A percentile compares a stretch with the other conserved stretches of the same genome.
Conservation (phyloP, 768 basidiomycete species). For the Mycena leptocephala region DNA sequence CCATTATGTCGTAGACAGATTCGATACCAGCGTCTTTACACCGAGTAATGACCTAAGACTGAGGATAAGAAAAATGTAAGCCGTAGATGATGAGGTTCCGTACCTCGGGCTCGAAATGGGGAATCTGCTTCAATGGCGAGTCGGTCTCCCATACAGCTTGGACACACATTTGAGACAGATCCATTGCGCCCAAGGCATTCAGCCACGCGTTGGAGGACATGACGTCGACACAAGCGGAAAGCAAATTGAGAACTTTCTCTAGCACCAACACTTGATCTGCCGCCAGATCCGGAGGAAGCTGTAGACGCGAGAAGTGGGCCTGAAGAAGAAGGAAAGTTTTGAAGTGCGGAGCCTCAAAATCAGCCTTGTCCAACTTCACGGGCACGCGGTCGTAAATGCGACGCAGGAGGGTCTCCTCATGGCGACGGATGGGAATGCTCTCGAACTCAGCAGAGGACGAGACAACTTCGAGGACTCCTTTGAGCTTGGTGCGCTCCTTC, state of each 20-base stretch:
- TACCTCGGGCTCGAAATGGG: conserved; percentile 95
- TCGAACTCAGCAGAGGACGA: conserved; percentile 99
- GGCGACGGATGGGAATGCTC: conserved; percentile 92
- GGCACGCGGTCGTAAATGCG: conserved; percentile 97
- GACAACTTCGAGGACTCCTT: conserved; percentile 96
- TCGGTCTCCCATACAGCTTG: conserved; percentile 99
- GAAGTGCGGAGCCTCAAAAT: conserved; percentile 97
- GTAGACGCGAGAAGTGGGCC: conserved; percentile 95
- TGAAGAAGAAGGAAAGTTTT: conserved; percentile 98
- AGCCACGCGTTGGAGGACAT: conserved; percentile 98
- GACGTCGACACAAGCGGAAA: conserved; percentile 97
- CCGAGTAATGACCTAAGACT: conserved; percentile 79
- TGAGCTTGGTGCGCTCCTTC: conserved; percentile 97
- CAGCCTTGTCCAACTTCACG: conserved; percentile 87
- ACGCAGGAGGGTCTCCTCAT: conserved; percentile 88
- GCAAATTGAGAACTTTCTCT: conserved; percentile 90
- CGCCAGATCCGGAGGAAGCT: conserved; percentile 93
- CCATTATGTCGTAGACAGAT: conserved; percentile 98
- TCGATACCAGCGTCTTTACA: conserved; percentile 89
- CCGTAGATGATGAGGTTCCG: conserved; percentile 30
- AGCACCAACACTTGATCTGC: conserved; percentile 93
- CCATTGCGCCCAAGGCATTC: conserved; percentile 96
- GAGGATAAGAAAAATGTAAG: neutral
- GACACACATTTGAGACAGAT: conserved; percentile 98
- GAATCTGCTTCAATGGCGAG: conserved; percentile 95